Base-by-base conservation (phyloP, 345 rosid species). In the Lagerstroemia speciosa region DNA sequence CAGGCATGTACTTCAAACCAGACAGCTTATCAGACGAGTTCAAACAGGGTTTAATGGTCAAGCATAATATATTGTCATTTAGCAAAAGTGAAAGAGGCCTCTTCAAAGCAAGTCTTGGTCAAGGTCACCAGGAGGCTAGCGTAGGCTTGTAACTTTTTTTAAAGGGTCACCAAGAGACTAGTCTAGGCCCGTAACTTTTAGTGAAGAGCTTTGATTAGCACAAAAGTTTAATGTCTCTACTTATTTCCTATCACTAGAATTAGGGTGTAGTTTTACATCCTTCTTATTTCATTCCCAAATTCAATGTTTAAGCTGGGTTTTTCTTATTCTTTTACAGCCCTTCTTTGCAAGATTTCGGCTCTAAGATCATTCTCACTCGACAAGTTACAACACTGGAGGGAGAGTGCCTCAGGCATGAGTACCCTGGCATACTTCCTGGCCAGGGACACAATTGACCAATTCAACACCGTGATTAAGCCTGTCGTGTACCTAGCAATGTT, bases 301-400 rank as follows among this genome's bases (percentile, higher is more conserved):
- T 17, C 1, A 57, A 57, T 58, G 19, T 58, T 58, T 30, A 30
- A 58, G 29, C 11, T 48, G n/a, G 6, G 12, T 30, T 27, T 58
- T 14, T 58, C 14, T 30, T 64, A 62, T 43, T 68, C 69, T 22
- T 43, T 82, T 77, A 53, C 89, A 94, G 99, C 97, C 64, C 97
- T 94, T 67, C 86, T 94, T 26, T 87, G 97, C 86, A 84, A 91
- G 78, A 89, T 91, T 69, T 82, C 99, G 15, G 95, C 97, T 55
- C 79, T 94, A 85, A 84, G 99, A 79, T 80, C 99, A 9, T 88
- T 91, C 77, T 86, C 99, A 58, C 83, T 83, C 38, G 97, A 91
- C 65, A 94, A 91, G 77, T 76, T 94, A 74, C 96, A 94, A 70
- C 82, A 91, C 76, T 88, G 97, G 99, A 84, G 99, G 75, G 99